phyloP scores from a whole-genome alignment of 352 stramenopile genomes.

The Globisporangium paroecandrum region DNA sequence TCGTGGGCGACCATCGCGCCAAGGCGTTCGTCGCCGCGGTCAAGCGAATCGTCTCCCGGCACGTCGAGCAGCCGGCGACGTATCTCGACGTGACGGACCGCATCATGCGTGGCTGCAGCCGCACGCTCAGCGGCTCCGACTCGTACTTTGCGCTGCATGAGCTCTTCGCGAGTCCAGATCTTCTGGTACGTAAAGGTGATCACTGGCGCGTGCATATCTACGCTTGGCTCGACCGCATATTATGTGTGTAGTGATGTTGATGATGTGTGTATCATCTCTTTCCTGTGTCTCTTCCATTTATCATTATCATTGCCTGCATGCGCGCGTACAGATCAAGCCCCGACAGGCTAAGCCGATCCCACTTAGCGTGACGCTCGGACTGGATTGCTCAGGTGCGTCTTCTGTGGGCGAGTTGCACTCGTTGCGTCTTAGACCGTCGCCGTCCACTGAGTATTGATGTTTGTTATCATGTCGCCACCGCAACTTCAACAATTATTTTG shows the following conservation, averaged over 20 bases:
- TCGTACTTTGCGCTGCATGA: conserved; percentile 76
- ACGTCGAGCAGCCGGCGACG: conserved; percentile 42
- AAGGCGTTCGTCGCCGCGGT: conserved; percentile 71
- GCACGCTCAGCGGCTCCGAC: conserved; percentile 70
- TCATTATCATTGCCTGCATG: background rate
- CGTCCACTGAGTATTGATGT: background rate
- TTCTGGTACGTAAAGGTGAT: conserved; percentile 33
- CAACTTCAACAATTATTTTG: background rate
- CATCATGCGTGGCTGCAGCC: conserved; percentile 68
- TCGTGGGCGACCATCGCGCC: conserved; percentile 68
- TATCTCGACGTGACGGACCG: conserved; percentile 52
- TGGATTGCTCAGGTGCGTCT: conserved; percentile 39
- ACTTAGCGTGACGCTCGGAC: conserved; percentile 59
- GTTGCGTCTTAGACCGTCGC: conserved; percentile 8
- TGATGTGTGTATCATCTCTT: conserved; percentile 3
- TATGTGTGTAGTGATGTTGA: background rate
- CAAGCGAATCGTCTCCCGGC: conserved; percentile 61
- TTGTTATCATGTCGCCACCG: background rate
- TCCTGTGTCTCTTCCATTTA: conserved; percentile 1
- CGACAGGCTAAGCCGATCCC: conserved; percentile 35
- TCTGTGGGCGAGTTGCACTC: background rate
- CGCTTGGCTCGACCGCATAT: background rate
- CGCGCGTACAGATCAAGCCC: conserved; percentile 52
- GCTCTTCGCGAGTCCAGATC: conserved; percentile 49
- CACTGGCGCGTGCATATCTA: background rate